Evolutionary conservation across 2,329 filamentous ascomycete genomes (phyloP).

Genomic region (Calonectria pseudoreteaudii): DNA sequence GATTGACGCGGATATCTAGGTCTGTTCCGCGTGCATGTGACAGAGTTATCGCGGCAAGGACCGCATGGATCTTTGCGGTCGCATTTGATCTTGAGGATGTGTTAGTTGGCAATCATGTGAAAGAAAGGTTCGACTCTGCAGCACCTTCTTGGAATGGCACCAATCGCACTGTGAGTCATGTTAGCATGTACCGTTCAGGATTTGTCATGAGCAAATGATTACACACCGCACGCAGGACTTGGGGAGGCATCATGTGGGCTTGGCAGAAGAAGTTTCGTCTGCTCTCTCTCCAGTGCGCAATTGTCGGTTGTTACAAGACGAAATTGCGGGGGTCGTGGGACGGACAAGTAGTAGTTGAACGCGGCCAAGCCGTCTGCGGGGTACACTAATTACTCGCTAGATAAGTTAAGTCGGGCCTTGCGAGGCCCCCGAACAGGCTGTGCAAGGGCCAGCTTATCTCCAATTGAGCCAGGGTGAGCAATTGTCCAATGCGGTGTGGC

Average conservation of each 20-base stretch:
- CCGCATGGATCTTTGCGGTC: constrained; percentile 13
- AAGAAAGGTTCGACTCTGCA: not conserved
- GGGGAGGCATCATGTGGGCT: not conserved
- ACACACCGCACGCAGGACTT: constrained; percentile 5
- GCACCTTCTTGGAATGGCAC: constrained; percentile 15
- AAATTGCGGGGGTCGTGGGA: not conserved
- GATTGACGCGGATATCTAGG: not conserved
- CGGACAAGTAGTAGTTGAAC: not conserved
- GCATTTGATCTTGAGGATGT: constrained; percentile 6
- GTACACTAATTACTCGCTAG: not conserved
- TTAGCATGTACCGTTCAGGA: not conserved
- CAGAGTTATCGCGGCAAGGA: not conserved
- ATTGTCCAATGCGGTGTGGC: too few relatives aligned
- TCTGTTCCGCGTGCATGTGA: not conserved
- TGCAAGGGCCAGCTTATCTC: not conserved
- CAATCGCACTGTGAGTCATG: not conserved
- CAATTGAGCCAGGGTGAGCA: too few relatives aligned
- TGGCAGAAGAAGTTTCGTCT: not conserved
- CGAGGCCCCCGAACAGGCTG: not conserved
- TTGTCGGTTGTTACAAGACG: not conserved
- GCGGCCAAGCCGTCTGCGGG: not conserved
- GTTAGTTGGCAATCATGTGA: not conserved
- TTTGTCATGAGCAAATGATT: not conserved
- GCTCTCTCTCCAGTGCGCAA: not conserved
- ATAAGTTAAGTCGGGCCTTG: not conserved